Conservation (phyloP, 768 basidiomycete species). For the Mycena chlorophos region DNA sequence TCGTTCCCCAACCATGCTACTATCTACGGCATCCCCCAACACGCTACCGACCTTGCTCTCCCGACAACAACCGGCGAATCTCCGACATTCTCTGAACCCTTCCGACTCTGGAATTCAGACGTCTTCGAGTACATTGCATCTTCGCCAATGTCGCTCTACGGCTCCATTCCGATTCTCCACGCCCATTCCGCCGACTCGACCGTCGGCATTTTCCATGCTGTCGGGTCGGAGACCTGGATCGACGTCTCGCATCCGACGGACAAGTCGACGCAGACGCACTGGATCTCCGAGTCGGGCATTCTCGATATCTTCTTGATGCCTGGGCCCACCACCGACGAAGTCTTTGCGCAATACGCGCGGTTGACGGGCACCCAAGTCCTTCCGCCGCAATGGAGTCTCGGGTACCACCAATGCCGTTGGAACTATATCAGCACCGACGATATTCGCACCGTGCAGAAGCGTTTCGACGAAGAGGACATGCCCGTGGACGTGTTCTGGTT, state of each 20-base stretch:
- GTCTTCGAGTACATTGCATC: conserved; percentile 94
- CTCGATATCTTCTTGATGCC: conserved; percentile 93
- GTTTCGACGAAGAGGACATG: conserved; percentile 93
- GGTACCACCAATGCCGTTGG: conserved; percentile 98
- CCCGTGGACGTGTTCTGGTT: conserved; percentile 97
- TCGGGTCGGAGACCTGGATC: conserved; percentile 93
- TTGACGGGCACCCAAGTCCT: conserved; percentile 85
- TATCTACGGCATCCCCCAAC: conserved; percentile 96
- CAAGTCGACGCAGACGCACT: conserved; percentile 84
- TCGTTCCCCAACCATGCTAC: conserved; percentile 89
- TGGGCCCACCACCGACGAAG: conserved; percentile 78
- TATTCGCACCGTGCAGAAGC: conserved; percentile 76
- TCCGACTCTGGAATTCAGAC: conserved; percentile 92
- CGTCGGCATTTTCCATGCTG: conserved; percentile 85
- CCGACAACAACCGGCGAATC: conserved; percentile 84
- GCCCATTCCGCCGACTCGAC: conserved; percentile 87
- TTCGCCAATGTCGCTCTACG: conserved; percentile 81
- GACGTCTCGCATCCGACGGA: conserved; percentile 74
- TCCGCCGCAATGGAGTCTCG: conserved; percentile 90
- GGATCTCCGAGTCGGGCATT: conserved; percentile 97
- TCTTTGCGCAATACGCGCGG: conserved; percentile 82
- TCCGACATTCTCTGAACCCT: conserved; percentile 82
- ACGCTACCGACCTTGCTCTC: conserved; percentile 85
- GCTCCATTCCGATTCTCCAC: conserved; percentile 89
- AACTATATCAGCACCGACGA: conserved; percentile 93